Base-by-base conservation (phyloP, 306 rosid species). In the Dicorynia guianensis region DNA sequence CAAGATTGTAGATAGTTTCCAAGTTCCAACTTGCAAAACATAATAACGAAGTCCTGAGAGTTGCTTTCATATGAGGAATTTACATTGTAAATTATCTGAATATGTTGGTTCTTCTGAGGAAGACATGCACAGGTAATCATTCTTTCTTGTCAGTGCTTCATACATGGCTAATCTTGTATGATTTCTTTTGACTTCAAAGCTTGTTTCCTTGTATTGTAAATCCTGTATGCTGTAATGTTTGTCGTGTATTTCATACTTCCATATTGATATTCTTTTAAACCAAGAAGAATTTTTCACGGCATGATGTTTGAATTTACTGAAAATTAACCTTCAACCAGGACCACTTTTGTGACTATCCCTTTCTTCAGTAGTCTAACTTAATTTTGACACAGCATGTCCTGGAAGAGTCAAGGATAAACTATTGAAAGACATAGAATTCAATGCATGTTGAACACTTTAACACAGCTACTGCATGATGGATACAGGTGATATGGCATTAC, bases 11-110 rank as follows among this genome's bases (percentile, higher is more conserved):
- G 83, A 73, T 67, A 14, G 73, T 78, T 79, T 64, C 12, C 20
- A 48, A 72, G 76, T 79, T 64, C 12, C 20, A 56, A 72, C 47
- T 68, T 84, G 67, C 46, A 67, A 76, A 48, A 61, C 77, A 12
- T 74, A 48, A 75, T 38, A 85, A 81, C 74, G 79, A 84, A 84
- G 81, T 76, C 68, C 69, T 57, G 67, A 68, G 72, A 81, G 79
- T 80, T 86, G 88, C 76, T 70, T 81, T 82, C 87, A 85, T 67
- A 58, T 58, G 34, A 63, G 77, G 79, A 66, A 69, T 79, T 54
- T 54, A 49, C 76, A 64, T 53, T 65, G 60, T 83, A 89, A 86
- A 84, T 82, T 82, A 82, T 90, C 40, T 62, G 74, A 68, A 68
- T 63, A 80, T 75, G 64, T 53, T 49, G 71, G 80, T 67, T 68